phyloP scores from a whole-genome alignment of 129 eudicot species.

The Silybum marianum region DNA sequence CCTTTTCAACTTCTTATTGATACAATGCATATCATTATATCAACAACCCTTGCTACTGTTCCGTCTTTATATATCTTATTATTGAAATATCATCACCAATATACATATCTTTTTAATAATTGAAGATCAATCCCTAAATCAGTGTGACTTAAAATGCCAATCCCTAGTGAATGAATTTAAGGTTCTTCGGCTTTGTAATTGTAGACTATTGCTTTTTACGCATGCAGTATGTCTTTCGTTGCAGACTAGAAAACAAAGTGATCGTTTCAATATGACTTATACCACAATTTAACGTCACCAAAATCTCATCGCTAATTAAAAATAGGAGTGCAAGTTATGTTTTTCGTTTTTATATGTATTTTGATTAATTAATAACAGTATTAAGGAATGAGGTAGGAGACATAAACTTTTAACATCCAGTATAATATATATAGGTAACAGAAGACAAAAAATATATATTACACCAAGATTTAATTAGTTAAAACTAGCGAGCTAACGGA shows the following conservation, averaged over 20 bases:
- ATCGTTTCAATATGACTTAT: not conserved
- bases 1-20: not conserved
- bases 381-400: not conserved
- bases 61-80: not conserved
- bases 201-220: no score
- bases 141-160: not conserved
- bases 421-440: not conserved
- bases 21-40: not conserved
- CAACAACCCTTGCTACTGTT: not conserved
- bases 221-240: not conserved
- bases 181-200: constrained; percentile 2
- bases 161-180: not conserved
- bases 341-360: not conserved
- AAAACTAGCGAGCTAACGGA: not conserved
- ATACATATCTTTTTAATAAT: not conserved
- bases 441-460: not conserved
- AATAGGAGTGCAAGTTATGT: not conserved
- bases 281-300: not conserved
- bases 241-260: not conserved
- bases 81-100: constrained; percentile 34
- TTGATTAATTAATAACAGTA: not conserved
- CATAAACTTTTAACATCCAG: not conserved
- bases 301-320: not conserved
- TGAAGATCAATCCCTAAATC: not conserved
- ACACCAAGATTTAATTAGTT: not conserved